A percentile compares a stretch with the other conserved stretches of the same genome.
Evolutionary conservation across 208 protist genomes (phyloP).

Genomic region (Strigomonas culicis): DNA sequence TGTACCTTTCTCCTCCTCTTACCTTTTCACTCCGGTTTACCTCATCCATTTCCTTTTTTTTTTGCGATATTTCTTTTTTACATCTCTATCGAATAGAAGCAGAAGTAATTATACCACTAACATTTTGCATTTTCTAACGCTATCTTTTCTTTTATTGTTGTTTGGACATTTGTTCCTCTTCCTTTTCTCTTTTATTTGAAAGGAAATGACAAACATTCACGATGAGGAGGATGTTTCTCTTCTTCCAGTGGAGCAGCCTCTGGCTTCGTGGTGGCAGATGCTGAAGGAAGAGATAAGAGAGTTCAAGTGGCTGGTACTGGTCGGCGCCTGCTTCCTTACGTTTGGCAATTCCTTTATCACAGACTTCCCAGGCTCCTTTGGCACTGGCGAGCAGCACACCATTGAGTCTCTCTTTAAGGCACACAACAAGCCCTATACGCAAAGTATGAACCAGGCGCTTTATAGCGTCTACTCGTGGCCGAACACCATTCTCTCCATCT

Average conservation of each 20-base stretch:
- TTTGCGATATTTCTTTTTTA: no score
- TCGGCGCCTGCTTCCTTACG: slow-evolving; percentile 75
- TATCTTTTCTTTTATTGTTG: slow-evolving; percentile 4
- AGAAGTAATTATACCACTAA: no score
- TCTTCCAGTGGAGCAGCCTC: no score
- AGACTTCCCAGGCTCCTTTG: slow-evolving; percentile 81
- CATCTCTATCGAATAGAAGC: neutral
- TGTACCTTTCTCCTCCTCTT: neutral
- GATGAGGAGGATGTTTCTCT: neutral
- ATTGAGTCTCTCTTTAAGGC: slow-evolving; percentile 60
- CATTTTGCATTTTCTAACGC: neutral
- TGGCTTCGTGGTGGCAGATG: neutral
- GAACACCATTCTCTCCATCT: slow-evolving; percentile 83
- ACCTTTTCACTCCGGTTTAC: neutral
- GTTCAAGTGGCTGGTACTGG: slow-evolving; percentile 74
- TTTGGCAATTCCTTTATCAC: slow-evolving; percentile 84
- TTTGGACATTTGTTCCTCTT: neutral
- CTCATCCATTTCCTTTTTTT: neutral
- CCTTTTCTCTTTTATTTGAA: neutral
- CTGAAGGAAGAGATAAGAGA: slow-evolving; percentile 40
- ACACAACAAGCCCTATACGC: slow-evolving; percentile 53
- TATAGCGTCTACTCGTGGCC: slow-evolving; percentile 93
- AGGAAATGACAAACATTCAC: neutral
- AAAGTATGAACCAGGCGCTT: slow-evolving; percentile 85
- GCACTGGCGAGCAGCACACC: slow-evolving; percentile 45